phyloP scores from a whole-genome alignment of 1,139 yeast species.

The Geotrichum fermentans region DNA sequence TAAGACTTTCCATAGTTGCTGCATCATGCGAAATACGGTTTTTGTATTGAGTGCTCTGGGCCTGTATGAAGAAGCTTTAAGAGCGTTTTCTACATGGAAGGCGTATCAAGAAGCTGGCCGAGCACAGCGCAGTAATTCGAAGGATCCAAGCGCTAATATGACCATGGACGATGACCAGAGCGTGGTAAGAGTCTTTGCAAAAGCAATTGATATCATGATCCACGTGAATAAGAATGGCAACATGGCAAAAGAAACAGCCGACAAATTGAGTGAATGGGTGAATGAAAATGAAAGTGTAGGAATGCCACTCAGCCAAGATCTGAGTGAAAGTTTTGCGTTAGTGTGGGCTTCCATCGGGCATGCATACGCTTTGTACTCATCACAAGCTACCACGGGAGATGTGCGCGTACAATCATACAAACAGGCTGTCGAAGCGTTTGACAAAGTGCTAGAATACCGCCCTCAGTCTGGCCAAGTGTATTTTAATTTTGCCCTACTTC shows the following conservation, averaged over 20 bases:
- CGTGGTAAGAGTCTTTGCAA: slow-evolving; percentile 28
- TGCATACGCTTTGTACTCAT: slow-evolving; percentile 28
- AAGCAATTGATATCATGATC: slow-evolving; percentile 25
- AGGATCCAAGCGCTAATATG: slow-evolving; percentile 44
- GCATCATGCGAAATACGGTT: slow-evolving; percentile 40
- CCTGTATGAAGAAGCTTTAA: slow-evolving; percentile 37
- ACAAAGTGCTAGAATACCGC: slow-evolving; percentile 24
- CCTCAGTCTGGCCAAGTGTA: slow-evolving; percentile 24
- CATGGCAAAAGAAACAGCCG: slow-evolving; percentile 30
- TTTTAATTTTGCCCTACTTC: slow-evolving; percentile 32
- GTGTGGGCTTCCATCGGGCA: slow-evolving; percentile 31
- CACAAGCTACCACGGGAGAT: slow-evolving; percentile 25
- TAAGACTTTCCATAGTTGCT: slow-evolving; percentile 48
- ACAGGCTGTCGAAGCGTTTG: slow-evolving; percentile 29
- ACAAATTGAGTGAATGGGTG: slow-evolving; percentile 28
- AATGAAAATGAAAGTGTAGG: slow-evolving; percentile 12
- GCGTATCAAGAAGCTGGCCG: slow-evolving; percentile 39
- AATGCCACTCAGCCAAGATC: too few species aligned
- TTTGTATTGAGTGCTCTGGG: slow-evolving; percentile 34
- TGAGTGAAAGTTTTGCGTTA: slow-evolving; percentile 19
- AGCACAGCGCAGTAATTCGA: slow-evolving; percentile 38
- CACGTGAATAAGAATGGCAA: slow-evolving; percentile 24
- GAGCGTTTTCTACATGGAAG: slow-evolving; percentile 45
- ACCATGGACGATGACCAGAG: slow-evolving; percentile 35
- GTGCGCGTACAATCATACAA: slow-evolving; percentile 24